A percentile compares a stretch with the other conserved stretches of the same genome.
Evolutionary conservation across 805 yeast genomes (phyloP).

Genomic region (Teunomyces panamensis): DNA sequence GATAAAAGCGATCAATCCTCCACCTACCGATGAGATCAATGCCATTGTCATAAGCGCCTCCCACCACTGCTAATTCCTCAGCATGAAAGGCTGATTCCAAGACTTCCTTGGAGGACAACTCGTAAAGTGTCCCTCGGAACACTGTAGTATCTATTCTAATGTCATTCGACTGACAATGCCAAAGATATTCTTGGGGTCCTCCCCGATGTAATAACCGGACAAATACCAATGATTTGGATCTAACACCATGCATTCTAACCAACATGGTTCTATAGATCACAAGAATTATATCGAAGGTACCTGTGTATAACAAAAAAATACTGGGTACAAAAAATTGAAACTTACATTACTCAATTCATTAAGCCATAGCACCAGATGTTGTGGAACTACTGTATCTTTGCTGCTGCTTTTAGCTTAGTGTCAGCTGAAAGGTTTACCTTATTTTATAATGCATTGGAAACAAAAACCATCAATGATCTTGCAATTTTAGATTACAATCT

Average conservation of each 20-base stretch:
- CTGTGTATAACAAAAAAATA: background rate
- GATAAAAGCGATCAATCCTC: conserved; percentile 32
- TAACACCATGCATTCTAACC: background rate
- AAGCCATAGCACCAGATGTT: background rate
- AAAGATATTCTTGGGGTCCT: conserved; percentile 23
- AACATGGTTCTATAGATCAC: background rate
- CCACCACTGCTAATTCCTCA: conserved; percentile 40
- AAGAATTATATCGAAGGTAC: background rate
- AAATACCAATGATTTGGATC: background rate
- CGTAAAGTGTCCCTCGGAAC: conserved; percentile 56
- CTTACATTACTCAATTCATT: too few relatives aligned
- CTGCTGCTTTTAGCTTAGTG: background rate
- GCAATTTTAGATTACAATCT: background rate
- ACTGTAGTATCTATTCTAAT: conserved; percentile 35
- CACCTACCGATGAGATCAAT: conserved; percentile 55
- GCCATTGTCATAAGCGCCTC: conserved; percentile 58
- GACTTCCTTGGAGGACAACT: conserved; percentile 40
- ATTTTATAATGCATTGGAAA: conserved; percentile 1
- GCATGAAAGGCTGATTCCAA: conserved; percentile 39
- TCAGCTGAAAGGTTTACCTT: background rate
- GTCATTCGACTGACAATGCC: conserved; percentile 22
- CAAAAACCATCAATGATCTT: background rate
- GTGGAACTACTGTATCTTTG: background rate
- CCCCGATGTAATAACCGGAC: background rate
- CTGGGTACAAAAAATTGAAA: background rate